A percentile compares a stretch with the other conserved stretches of the same genome.
phyloP scores from a whole-genome alignment of 306 rosid genomes.

The Mimosa bimucronata region DNA sequence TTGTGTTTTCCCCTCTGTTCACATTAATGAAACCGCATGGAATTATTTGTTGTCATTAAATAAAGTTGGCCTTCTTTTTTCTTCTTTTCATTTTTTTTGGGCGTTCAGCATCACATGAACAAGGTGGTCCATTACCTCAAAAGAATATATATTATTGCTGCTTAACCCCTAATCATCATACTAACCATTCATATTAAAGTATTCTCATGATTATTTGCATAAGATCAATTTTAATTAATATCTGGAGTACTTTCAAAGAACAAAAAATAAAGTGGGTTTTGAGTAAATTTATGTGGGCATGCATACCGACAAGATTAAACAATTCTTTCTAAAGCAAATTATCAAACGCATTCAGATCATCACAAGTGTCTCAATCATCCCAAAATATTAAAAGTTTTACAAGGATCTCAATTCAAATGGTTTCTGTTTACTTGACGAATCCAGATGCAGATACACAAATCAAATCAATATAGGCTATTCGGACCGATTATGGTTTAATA shows the following conservation, averaged over 20 bases:
- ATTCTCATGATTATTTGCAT: constrained; percentile 23
- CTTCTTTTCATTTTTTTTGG: constrained; percentile 33
- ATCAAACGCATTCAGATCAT: not conserved
- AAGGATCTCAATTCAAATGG: constrained; percentile 19
- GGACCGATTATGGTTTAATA: not conserved
- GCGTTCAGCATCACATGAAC: constrained; percentile 59
- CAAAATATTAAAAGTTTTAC: not conserved
- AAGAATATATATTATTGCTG: not conserved
- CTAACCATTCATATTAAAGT: constrained; percentile 34
- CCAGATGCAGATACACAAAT: constrained; percentile 22
- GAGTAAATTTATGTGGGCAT: constrained; percentile 21
- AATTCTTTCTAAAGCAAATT: constrained; percentile 11
- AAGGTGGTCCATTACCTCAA: constrained; percentile 53
- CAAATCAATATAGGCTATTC: not conserved
- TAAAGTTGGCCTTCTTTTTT: constrained; percentile 26
- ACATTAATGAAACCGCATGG: constrained; percentile 35
- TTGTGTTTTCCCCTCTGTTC: constrained; percentile 33
- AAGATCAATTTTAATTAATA: constrained; percentile 7
- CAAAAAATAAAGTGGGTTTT: constrained; percentile 2
- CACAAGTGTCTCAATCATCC: constrained; percentile 4
- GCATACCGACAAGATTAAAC: constrained; percentile 28
- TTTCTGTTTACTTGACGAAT: constrained; percentile 5
- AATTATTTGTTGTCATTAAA: constrained; percentile 38
- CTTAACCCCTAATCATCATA: constrained; percentile 33
- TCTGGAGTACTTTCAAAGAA: not conserved